A percentile compares a stretch with the other conserved stretches of the same genome.
These are phyloP conservation scores for Podila epigama DNA, from an alignment of 192 early-diverging fungal genomes.

Conservation along the genomic window DNA sequence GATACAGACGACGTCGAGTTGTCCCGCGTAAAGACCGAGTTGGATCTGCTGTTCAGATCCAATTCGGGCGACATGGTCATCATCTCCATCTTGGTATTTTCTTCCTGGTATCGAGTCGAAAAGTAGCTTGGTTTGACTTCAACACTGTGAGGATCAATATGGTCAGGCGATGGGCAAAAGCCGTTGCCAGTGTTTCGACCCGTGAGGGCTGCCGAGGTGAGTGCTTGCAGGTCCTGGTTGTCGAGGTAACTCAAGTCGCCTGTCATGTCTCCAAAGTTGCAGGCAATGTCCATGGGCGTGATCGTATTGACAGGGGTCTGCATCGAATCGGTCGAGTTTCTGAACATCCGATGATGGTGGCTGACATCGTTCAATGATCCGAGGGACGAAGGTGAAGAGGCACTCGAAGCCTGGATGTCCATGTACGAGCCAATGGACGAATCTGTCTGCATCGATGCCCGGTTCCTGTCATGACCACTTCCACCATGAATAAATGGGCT, in stretches of 20 bases:
- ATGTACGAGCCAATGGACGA: slow-evolving; percentile 44
- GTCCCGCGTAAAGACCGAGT: neutral
- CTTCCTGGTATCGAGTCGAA: slow-evolving; percentile 27
- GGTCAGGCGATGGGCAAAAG: slow-evolving; percentile 43
- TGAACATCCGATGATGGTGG: slow-evolving; percentile 48
- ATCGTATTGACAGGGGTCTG: slow-evolving; percentile 35
- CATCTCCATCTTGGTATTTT: slow-evolving; percentile 40
- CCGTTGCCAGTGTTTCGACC: slow-evolving; percentile 17
- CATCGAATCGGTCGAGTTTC: slow-evolving; percentile 41
- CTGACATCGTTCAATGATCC: slow-evolving; percentile 28
- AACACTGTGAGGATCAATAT: slow-evolving; percentile 42
- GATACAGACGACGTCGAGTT: slow-evolving; percentile 11
- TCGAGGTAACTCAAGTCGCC: slow-evolving; percentile 23
- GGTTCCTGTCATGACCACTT: slow-evolving; percentile 44
- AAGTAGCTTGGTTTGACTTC: slow-evolving; percentile 47
- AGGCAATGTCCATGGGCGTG: slow-evolving; percentile 48
- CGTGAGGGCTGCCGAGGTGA: neutral
- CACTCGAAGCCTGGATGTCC: slow-evolving; percentile 37
- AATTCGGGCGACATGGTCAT: slow-evolving; percentile 21
- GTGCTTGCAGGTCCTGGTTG: slow-evolving; percentile 9
- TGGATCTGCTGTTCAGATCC: slow-evolving; percentile 18
- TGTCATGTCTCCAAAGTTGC: slow-evolving; percentile 26
- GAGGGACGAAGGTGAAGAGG: slow-evolving; percentile 45
- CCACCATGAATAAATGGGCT: slow-evolving; percentile 41
- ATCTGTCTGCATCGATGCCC: slow-evolving; percentile 41